Base-by-base conservation (phyloP, 2,329 filamentous ascomycete species). In the Plectosphaerella cucumerina region DNA sequence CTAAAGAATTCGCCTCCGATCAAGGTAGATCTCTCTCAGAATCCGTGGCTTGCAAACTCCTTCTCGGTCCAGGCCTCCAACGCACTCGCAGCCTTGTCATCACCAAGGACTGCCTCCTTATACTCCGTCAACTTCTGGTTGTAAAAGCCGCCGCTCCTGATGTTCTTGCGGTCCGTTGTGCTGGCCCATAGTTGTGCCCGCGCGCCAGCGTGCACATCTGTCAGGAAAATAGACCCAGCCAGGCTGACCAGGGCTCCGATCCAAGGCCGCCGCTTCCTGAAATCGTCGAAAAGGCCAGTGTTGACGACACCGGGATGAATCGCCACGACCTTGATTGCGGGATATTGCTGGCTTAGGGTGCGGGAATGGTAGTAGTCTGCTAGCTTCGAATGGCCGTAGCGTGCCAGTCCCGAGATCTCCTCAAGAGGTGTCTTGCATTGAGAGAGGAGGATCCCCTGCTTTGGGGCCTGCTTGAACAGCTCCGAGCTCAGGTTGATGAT, bases 61-160 rank as follows among this genome's bases (percentile, higher is more conserved):
- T 61, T 59, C 51, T 64, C 66, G 4, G 66, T 70, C 67, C 68
- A 70, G 18, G 66, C 62, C 65, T 66, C 69, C 48, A 70, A 44
- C 59, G 11, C 48, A 50, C 6, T 6, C 33, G 58, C 58, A 1
- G 60, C 59, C 4, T 42, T 46, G n/a, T 58, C 54, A 6, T 43
- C 35, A 47, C 54, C 53, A 0, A 58, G 60, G 6, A 66, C 61
- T 1, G 65, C 64, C 47, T 58, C 56, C 33, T 62, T 63, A 11
- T 42, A 42, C 39, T 42, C 39, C 39, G 17, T 42, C n/a, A 42
- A 18, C 39, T 42, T 18, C 4, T n/a, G 39, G 17, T 42, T 42
- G 39, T 42, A 42, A 11, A 42, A 42, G 3, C 17, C 17, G 9
- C 39, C 39, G 18, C n/a, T 42, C 39, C 39, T 18, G 18, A 42